These are phyloP conservation scores for Microascus cirrosus DNA, from an alignment of 2,329 filamentous ascomycete genomes.

Conservation along the genomic window DNA sequence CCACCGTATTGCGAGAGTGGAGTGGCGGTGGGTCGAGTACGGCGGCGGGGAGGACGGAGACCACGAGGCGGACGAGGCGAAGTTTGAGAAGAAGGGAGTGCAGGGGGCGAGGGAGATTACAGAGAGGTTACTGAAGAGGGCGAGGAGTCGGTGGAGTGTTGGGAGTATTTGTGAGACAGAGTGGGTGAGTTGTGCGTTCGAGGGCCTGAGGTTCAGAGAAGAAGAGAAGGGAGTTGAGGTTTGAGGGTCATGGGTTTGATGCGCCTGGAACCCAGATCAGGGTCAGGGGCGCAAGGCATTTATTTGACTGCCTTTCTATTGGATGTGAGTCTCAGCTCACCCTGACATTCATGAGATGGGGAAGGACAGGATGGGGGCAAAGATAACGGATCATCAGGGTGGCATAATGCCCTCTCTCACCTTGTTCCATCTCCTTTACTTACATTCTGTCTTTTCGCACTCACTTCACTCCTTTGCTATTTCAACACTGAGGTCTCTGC, in stretches of 20 bases:
- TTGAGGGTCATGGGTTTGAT: conserved; percentile 2
- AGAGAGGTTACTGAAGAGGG: conserved; percentile 74
- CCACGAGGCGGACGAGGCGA: conserved; percentile 57
- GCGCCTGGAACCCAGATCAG: background rate
- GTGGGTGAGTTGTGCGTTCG: conserved; percentile 63
- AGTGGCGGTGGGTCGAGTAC: conserved; percentile 90
- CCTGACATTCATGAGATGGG: background rate
- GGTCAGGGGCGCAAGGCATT: background rate
- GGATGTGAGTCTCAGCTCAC: background rate
- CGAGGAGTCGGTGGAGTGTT: conserved; percentile 65
- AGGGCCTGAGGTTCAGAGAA: conserved; percentile 48
- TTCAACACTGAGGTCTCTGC: too few relatives aligned
- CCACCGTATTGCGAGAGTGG: conserved; percentile 88
- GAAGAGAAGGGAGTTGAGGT: conserved; percentile 47
- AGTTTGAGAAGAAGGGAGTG: conserved; percentile 53
- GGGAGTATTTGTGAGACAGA: conserved; percentile 58
- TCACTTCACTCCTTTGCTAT: background rate
- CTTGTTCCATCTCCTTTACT: background rate
- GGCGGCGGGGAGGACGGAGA: conserved; percentile 69
- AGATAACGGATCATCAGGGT: background rate
- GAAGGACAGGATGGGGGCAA: background rate
- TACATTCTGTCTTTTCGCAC: background rate
- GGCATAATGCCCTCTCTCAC: background rate
- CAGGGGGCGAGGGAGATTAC: conserved; percentile 71
- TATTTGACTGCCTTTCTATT: background rate